Base-by-base conservation (phyloP, 805 yeast species). In the Cyberlindnera euphorbiiphila region DNA sequence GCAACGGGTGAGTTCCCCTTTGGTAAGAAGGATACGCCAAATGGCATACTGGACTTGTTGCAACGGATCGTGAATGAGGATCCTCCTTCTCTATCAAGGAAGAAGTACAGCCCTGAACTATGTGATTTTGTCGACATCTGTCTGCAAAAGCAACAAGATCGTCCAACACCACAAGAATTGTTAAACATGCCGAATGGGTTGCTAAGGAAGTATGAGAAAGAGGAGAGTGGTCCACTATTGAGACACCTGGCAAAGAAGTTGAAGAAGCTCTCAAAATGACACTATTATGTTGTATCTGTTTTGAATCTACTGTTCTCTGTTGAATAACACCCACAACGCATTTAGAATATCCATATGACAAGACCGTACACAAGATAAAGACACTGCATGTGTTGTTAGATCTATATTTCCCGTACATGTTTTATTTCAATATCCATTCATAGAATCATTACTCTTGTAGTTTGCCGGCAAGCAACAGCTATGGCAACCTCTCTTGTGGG, bases 41-140 rank as follows among this genome's bases (percentile, higher is more conserved):
- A 85, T 52, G 95, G 96, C 1, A 91, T 93, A 29, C 68, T 93
- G 46, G 98, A 93, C 55, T 68, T 93, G 14, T 61, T 93, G 38
- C 98, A 93, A 64, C 67, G 96, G 51, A 89, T 93, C 29, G 98
- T 93, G 17, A 86, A 89, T 54, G 98, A 93, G 58, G 80, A 79
- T 3, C 88, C 97, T 0, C 98, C 98, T 9, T 66, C 72, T 1
- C 68, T 89, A 32, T 72, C 81, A 0, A 59, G 54, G 8, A 59
- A 53, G 22, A 60, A 59, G 16, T 68, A 43, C 48, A 54, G 49
- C 61, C 70, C 39, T 53, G 76, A 50, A 24, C 65, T 89, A 46
- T 73, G 85, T 46, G 69, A 69, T 34, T 86, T 89, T 56, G 81
- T 91, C 13, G 81, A 78, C 45, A 62, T 72, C 26, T 89, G 97